A percentile compares a stretch with the other conserved stretches of the same genome.
Evolutionary conservation across 306 rosid species (phyloP).

Genomic region (Vigna reflexopilosa): DNA sequence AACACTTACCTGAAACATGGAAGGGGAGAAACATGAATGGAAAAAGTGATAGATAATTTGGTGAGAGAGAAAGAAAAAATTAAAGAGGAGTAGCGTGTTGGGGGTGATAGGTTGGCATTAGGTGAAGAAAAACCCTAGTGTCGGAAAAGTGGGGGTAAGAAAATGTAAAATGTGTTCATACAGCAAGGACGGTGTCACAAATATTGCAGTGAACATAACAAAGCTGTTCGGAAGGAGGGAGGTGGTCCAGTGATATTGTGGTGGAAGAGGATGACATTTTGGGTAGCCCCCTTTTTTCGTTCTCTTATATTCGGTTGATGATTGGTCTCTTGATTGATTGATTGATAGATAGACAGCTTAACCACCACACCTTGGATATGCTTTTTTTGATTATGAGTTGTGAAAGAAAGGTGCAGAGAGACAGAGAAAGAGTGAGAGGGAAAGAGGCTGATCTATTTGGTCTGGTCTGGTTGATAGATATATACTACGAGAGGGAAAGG

Average conservation of each 20-base stretch:
- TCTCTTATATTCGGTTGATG: conserved; percentile 65
- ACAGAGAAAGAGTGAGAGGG: conserved; percentile 48
- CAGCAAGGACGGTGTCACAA: conserved; percentile 98
- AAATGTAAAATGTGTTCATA: conserved; percentile 42
- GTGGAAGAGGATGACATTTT: conserved; percentile 86
- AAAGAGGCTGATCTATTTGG: conserved; percentile 50
- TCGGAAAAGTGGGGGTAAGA: not conserved
- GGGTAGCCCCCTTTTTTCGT: conserved; percentile 45
- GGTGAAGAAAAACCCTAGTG: conserved; percentile 36
- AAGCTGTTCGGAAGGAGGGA: conserved; percentile 90
- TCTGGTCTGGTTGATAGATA: conserved; percentile 58
- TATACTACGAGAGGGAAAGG: conserved; percentile 45
- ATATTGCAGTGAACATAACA: conserved; percentile 97
- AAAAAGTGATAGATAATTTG: not conserved
- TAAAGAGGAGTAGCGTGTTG: not conserved
- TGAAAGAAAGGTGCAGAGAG: conserved; percentile 66
- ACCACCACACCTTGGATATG: conserved; percentile 95
- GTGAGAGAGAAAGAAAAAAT: not conserved
- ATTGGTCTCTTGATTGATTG: conserved; percentile 88
- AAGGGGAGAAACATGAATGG: not conserved
- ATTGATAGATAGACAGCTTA: conserved; percentile 94
- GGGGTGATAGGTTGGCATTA: not conserved
- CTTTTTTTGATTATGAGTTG: conserved; percentile 79
- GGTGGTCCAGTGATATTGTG: conserved; percentile 84
- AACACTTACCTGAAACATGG: conserved; percentile 75